Conservation (phyloP, 2,329 filamentous ascomycete genomes). For the Neopestalotiopsis rosae region DNA sequence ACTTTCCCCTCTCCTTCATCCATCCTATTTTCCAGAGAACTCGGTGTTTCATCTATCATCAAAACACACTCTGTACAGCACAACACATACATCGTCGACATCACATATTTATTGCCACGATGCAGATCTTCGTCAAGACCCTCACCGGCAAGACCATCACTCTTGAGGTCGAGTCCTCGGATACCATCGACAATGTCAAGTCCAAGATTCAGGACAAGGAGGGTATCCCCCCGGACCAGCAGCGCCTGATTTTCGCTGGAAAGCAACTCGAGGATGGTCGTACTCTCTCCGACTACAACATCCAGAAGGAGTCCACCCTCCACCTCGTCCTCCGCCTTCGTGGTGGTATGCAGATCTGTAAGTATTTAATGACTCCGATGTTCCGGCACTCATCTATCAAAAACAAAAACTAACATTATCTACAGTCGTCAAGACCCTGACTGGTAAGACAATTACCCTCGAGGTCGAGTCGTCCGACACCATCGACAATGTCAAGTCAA, state of each 20-base stretch:
- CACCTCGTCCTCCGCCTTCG: slow-evolving; percentile 87
- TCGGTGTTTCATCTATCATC: slow-evolving; percentile 1
- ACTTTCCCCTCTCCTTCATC: not conserved
- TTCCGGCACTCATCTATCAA: too few species aligned
- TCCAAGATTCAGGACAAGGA: slow-evolving; percentile 98
- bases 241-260: slow-evolving; percentile 93
- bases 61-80: not conserved
- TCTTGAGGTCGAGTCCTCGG: slow-evolving; percentile 84
- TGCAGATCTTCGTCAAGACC: slow-evolving; percentile 98
- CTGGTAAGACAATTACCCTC: slow-evolving; percentile 92
- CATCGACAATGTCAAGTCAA: slow-evolving; percentile 92
- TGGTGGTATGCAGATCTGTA: slow-evolving; percentile 83
- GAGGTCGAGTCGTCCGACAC: slow-evolving; percentile 90
- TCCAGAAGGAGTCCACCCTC: slow-evolving; percentile 89
- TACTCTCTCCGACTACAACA: slow-evolving; percentile 91
- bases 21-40: not conserved
- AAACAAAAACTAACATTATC: too few species aligned
- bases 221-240: slow-evolving; percentile 93
- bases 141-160: slow-evolving; percentile 95
- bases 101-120: slow-evolving; percentile 42
- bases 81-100: not conserved
- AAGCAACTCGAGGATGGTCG: slow-evolving; percentile 97
- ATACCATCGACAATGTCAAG: slow-evolving; percentile 97
- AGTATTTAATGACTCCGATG: too few species aligned
- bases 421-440: slow-evolving; percentile 76